Evolutionary conservation across 768 basidiomycete species (phyloP).

Genomic region (Lentinula boryana): DNA sequence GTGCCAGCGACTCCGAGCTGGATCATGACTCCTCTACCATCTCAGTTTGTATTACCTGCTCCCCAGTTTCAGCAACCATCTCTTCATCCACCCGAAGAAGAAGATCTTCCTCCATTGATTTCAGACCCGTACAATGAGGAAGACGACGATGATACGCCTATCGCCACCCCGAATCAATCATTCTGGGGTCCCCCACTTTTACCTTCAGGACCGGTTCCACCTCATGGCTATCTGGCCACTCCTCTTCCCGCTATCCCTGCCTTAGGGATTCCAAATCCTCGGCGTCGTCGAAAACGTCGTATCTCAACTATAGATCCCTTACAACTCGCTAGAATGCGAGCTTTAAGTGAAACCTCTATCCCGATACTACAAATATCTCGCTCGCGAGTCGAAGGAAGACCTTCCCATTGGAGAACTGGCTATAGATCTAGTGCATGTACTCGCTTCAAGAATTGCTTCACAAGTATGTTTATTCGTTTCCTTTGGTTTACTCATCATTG

Average conservation of each 20-base stretch:
- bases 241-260: neutral
- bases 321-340: neutral
- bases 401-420: constrained; percentile 1
- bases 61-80: neutral
- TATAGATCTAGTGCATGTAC: neutral
- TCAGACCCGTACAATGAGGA: neutral
- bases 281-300: neutral
- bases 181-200: neutral
- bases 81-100: neutral
- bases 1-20: neutral
- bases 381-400: neutral
- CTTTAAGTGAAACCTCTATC: neutral
- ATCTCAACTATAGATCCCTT: neutral
- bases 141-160: neutral
- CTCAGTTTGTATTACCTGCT: neutral
- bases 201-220: neutral
- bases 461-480: neutral
- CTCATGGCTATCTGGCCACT: neutral
- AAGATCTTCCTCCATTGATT: neutral
- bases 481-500: neutral
- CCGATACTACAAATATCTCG: neutral
- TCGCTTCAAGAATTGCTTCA: neutral
- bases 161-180: neutral
- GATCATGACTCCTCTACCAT: neutral
- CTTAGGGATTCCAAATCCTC: neutral